Evolutionary conservation across 139 green algal genomes (phyloP).

Genomic region (Tetradesmus obliquus): DNA sequence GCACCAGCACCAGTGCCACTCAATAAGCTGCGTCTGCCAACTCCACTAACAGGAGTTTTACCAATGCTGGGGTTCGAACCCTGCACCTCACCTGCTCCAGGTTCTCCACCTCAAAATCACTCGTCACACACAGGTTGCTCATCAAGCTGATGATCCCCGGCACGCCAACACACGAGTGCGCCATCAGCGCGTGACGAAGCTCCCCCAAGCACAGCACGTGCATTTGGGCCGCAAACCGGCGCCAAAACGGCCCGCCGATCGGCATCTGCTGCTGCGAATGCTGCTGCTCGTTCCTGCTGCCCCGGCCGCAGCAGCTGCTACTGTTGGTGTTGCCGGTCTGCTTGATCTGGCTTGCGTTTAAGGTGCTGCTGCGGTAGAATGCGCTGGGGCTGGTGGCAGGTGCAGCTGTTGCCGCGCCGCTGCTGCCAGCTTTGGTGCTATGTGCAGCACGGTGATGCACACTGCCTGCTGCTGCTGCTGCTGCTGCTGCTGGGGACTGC

Average conservation of each 20-base stretch:
- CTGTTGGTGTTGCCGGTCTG: not conserved
- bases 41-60: too few species aligned
- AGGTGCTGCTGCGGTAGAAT: not conserved
- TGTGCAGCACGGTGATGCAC: not conserved
- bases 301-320: not conserved
- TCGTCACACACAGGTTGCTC: conserved; percentile 22
- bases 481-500: conserved; percentile 23
- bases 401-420: not conserved
- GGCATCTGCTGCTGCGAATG: not conserved
- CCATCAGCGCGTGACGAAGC: conserved; percentile 25
- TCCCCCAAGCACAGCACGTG: conserved; percentile 38
- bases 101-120: not conserved
- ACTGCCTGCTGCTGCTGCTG: not conserved
- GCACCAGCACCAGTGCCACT: not conserved
- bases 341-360: not conserved
- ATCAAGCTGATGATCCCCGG: conserved; percentile 37
- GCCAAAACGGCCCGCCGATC: not conserved
- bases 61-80: not conserved
- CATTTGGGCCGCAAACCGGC: not conserved
- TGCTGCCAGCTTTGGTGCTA: not conserved
- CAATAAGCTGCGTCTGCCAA: not conserved
- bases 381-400: not conserved
- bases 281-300: not conserved
- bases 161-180: conserved; percentile 10
- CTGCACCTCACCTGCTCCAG: not conserved